These are phyloP conservation scores for Calocybe indica DNA, from an alignment of 768 basidiomycete genomes.

Conservation along the genomic window DNA sequence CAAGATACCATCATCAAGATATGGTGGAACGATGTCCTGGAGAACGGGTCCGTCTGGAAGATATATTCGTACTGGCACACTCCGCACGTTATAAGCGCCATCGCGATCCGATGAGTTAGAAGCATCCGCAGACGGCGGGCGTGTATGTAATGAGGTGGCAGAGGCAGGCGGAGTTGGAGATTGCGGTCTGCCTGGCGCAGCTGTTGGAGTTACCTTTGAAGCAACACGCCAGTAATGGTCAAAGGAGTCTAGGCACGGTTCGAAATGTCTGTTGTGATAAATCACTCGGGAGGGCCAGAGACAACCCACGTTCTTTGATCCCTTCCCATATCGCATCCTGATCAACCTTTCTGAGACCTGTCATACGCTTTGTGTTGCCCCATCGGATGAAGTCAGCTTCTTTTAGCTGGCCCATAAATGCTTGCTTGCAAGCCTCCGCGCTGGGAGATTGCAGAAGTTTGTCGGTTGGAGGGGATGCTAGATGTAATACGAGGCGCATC, in stretches of 20 bases:
- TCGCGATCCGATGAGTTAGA: conserved; percentile 57
- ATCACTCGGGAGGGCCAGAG: not conserved
- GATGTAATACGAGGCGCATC: conserved; percentile 78
- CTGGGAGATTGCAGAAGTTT: conserved; percentile 78
- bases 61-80: conserved; percentile 85
- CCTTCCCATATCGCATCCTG: conserved; percentile 98
- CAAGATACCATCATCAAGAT: conserved; percentile 67
- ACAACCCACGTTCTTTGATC: conserved; percentile 79
- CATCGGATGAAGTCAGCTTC: conserved; percentile 97
- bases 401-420: conserved; percentile 93
- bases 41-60: conserved; percentile 87
- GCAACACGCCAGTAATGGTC: conserved; percentile 94
- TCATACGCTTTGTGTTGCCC: conserved; percentile 94
- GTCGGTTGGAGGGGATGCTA: conserved; percentile 82
- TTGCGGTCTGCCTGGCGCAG: conserved; percentile 51
- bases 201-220: conserved; percentile 86
- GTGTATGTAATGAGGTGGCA: conserved; percentile 54
- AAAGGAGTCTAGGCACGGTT: conserved; percentile 70
- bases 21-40: conserved; percentile 83
- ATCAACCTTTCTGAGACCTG: conserved; percentile 81
- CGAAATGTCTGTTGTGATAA: not conserved
- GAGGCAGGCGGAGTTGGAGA: conserved; percentile 46
- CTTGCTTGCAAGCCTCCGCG: conserved; percentile 84
- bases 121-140: conserved; percentile 62
- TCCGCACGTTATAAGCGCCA: conserved; percentile 81